Base-by-base conservation (phyloP, 805 yeast genomes). In the Candida ipomoeae region DNA sequence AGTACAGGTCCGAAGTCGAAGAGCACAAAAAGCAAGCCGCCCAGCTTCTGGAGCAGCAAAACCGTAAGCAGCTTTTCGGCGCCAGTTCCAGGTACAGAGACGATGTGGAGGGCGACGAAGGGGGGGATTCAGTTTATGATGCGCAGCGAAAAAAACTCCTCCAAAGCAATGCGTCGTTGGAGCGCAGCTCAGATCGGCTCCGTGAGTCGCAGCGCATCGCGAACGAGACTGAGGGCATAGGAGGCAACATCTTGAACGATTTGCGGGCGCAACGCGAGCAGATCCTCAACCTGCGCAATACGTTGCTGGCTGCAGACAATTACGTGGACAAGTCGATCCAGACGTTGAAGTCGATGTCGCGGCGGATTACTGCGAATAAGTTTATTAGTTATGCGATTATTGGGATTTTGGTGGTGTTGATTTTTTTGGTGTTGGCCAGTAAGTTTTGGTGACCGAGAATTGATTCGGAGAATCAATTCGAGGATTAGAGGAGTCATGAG, bases 231-330 rank as follows among this genome's bases (percentile, higher is more conserved):
- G 99, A 94, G 68, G 77, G 78, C 32, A 83, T 94, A 46, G 99
- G 99, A 1, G 89, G 97, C 13, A 85, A 87, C 56, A 94, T 94
- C 47, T 78, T 94, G 70, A 83, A 83, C 60, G 96, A 92, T 64
- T 73, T 94, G 57, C 78, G 97, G 53, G 85, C 96, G 23, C 99
- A 94, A 71, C 77, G 99, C 51, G 99, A 94, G 62, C 97, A 95
- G 62, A 80, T 94, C 40, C 73, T 82, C 48, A 89, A 91, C 60
- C 82, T 96, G 20, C 81, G 97, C 66, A 87, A 86, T 60, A 88
- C 96, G 0, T 73, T 94, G 46, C 80, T 80, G 68, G 92, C 90
- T 55, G 98, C 98, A 0, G 98, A 94, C 64, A 82, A 86, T 0
- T 89, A 91, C 62, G 96, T 94, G 48, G 98, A 94, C 68, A 84